Evolutionary conservation across 306 rosid genomes (phyloP).

Genomic region (Alnus rubra): DNA sequence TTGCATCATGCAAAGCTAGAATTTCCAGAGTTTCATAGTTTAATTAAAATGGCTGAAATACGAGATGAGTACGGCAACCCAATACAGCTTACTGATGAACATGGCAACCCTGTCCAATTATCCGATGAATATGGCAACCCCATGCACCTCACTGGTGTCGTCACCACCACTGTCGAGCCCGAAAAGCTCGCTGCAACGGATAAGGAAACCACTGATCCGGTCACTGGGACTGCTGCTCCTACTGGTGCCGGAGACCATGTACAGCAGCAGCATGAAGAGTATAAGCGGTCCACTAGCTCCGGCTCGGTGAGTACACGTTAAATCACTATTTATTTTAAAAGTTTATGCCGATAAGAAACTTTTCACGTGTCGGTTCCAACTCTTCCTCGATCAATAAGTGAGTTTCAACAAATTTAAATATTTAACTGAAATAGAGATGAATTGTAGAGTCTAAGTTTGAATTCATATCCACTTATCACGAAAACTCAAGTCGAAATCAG

Average conservation of each 20-base stretch:
- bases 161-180: conserved; percentile 28
- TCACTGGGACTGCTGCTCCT: neutral
- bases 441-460: no score
- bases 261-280: conserved; percentile 5
- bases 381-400: no score
- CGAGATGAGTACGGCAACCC: conserved; percentile 68
- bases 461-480: no score
- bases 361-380: no score
- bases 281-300: conserved; percentile 40
- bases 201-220: neutral
- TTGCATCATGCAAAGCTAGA: neutral
- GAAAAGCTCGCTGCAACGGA: neutral
- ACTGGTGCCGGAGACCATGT: conserved; percentile 2
- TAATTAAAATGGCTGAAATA: conserved; percentile 51
- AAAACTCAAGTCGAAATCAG: no score
- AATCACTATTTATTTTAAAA: no score
- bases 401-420: no score
- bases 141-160: conserved; percentile 62
- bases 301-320: conserved; percentile 45
- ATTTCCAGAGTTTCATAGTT: neutral
- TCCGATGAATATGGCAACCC: conserved; percentile 74
- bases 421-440: no score
- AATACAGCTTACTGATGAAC: conserved; percentile 56
- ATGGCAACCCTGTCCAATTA: conserved; percentile 61
- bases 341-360: no score